These are phyloP conservation scores for Hypsizygus ulmarius DNA, from an alignment of 1,284 basidiomycete genomes.

Conservation along the genomic window DNA sequence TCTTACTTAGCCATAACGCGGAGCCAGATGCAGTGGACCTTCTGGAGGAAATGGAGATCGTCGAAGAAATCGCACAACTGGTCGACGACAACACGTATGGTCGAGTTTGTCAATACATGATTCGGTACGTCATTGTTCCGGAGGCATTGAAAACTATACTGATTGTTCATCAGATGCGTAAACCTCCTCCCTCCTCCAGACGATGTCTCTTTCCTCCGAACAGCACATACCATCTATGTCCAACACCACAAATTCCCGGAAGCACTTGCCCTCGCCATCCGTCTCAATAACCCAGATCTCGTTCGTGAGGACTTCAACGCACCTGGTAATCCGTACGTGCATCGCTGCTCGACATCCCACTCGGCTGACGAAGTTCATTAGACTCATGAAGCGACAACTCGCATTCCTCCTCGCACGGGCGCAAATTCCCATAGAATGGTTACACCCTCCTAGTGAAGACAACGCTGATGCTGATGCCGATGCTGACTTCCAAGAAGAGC, in stretches of 20 bases:
- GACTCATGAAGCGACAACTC: constrained; percentile 93
- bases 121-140: constrained; percentile 58
- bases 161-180: constrained; percentile 64
- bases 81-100: constrained; percentile 89
- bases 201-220: constrained; percentile 87
- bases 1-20: constrained; percentile 93
- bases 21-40: constrained; percentile 99
- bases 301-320: constrained; percentile 85
- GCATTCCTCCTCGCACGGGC: constrained; percentile 93
- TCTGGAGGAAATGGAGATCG: constrained; percentile 91
- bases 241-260: constrained; percentile 89
- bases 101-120: constrained; percentile 98
- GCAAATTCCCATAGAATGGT: constrained; percentile 90
- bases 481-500: constrained; percentile 53
- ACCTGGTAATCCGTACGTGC: constrained; percentile 77
- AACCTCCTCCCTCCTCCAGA: constrained; percentile 92
- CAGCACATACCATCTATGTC: constrained; percentile 89
- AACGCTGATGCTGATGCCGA: constrained; percentile 58
- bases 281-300: constrained; percentile 80
- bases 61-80: constrained; percentile 72
- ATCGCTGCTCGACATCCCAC: neutral
- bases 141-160: neutral
- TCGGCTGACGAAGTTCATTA: constrained; percentile 27
- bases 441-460: constrained; percentile 57
- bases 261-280: constrained; percentile 85